Conservation (phyloP, 768 basidiomycete genomes). For the Xerocomus spinulosus region DNA sequence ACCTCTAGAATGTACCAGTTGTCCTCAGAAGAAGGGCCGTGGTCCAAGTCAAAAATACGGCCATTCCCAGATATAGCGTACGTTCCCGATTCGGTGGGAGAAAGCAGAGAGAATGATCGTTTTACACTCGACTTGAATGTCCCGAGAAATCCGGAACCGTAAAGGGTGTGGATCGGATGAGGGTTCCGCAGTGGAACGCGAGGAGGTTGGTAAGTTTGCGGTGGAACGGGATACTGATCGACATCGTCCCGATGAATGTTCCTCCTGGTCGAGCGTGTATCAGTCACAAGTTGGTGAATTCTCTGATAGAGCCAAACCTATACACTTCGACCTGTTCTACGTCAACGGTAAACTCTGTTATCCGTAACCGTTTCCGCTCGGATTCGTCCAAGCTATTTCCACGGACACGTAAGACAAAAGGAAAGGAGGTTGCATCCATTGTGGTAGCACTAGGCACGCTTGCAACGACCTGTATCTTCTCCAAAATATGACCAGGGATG, state of each 20-base stretch:
- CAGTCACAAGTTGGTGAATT: conserved; percentile 4
- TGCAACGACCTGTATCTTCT: conserved; percentile 60
- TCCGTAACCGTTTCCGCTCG: conserved; percentile 51
- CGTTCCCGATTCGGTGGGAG: conserved; percentile 40
- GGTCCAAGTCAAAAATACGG: conserved; percentile 40
- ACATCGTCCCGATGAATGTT: conserved; percentile 39
- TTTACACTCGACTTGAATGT: conserved; percentile 25
- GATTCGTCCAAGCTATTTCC: conserved; percentile 45
- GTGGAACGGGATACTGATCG: conserved; percentile 52
- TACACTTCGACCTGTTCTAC: conserved; percentile 62
- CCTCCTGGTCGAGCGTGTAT: conserved; percentile 31
- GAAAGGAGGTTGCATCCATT: conserved; percentile 43
- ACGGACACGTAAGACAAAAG: conserved; percentile 58
- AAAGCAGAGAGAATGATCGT: conserved; percentile 46
- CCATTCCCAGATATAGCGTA: conserved; percentile 49
- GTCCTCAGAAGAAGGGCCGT: conserved; percentile 15
- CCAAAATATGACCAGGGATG: conserved; percentile 52
- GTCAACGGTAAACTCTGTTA: conserved; percentile 53
- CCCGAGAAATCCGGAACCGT: conserved; percentile 40
- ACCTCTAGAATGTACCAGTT: conserved; percentile 27
- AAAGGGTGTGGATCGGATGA: conserved; percentile 47
- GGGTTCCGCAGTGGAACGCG: conserved; percentile 49
- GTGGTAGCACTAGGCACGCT: conserved; percentile 55
- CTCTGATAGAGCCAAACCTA: conserved; percentile 42
- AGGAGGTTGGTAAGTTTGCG: conserved; percentile 58